phyloP scores from a whole-genome alignment of 2,329 filamentous ascomycete genomes.

The Acrodontium crateriforme region DNA sequence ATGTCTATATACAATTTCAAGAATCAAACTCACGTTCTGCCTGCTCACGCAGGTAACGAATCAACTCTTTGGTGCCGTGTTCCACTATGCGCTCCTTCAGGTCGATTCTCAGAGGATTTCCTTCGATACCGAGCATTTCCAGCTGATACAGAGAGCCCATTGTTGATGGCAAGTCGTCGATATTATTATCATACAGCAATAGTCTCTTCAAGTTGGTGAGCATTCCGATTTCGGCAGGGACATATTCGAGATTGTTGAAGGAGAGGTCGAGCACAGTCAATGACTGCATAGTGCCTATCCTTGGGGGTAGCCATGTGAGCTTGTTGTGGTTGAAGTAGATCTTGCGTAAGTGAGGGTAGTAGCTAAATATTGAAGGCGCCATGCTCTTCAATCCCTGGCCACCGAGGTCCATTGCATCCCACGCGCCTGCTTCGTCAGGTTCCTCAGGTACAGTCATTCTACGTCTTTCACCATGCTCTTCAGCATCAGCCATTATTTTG shows the following conservation, averaged over 20 bases:
- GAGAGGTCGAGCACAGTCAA: conserved; percentile 78
- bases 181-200: conserved; percentile 78
- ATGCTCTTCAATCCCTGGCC: conserved; percentile 87
- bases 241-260: conserved; percentile 65
- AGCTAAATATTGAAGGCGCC: conserved; percentile 60
- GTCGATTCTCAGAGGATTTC: conserved; percentile 63
- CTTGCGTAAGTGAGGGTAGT: conserved; percentile 77
- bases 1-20: neutral
- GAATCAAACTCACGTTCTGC: conserved; percentile 54
- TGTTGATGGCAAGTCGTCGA: conserved; percentile 69
- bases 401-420: conserved; percentile 87
- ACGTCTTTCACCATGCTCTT: conserved; percentile 48
- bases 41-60: conserved; percentile 69
- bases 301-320: conserved; percentile 61
- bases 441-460: conserved; percentile 32
- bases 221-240: conserved; percentile 92
- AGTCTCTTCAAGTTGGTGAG: conserved; percentile 81
- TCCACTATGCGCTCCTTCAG: conserved; percentile 74
- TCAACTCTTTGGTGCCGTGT: conserved; percentile 71
- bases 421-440: conserved; percentile 50
- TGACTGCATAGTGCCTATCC: conserved; percentile 70
- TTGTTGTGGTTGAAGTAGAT: conserved; percentile 92
- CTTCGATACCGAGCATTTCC: conserved; percentile 81
- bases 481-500: conserved; percentile 33
- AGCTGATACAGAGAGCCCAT: conserved; percentile 79